A percentile compares a stretch with the other conserved stretches of the same genome.
These are phyloP conservation scores for Trametes cinnabarina DNA, from an alignment of 768 basidiomycete genomes.

Conservation along the genomic window DNA sequence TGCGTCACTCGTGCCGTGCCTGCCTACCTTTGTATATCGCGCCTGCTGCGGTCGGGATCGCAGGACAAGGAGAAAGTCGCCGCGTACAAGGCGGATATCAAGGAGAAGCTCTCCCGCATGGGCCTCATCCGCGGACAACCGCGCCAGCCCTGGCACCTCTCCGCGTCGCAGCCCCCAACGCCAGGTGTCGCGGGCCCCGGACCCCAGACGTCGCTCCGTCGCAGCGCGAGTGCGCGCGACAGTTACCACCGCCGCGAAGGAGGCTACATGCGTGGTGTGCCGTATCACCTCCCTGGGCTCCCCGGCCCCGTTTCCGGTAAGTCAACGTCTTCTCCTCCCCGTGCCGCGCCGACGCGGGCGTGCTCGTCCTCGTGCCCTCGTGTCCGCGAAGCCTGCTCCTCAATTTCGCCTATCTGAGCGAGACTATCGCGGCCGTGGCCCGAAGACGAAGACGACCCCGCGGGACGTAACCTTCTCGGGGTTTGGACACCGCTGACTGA, in stretches of 20 bases:
- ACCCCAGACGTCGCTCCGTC: conserved; percentile 14
- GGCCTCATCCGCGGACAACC: conserved; percentile 84
- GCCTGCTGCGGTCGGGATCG: conserved; percentile 20
- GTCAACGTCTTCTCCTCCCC: conserved; percentile 4
- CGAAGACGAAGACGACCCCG: conserved; percentile 7
- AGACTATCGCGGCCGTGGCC: conserved; percentile 1
- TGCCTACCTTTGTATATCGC: background rate
- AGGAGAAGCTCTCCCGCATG: conserved; percentile 71
- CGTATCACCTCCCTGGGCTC: conserved; percentile 11
- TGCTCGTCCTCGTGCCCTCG: conserved; percentile 8
- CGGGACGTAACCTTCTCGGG: conserved; percentile 15
- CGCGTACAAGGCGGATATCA: conserved; percentile 80
- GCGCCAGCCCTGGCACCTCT: conserved; percentile 34
- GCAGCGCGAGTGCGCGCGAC: conserved; percentile 15
- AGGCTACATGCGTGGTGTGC: conserved; percentile 5
- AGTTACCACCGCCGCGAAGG: conserved; percentile 3
- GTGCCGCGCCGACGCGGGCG: background rate
- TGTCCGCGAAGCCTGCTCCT: conserved; percentile 9
- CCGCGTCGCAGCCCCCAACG: conserved; percentile 8
- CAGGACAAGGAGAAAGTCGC: conserved; percentile 84
- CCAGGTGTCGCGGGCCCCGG: conserved; percentile 23
- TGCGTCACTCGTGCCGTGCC: background rate
- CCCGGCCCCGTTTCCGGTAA: conserved; percentile 15
- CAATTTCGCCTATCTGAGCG: conserved; percentile 8
- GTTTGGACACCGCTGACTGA: conserved; percentile 10